Conservation (phyloP, 768 basidiomycete species). For the Boletus vinaceobasis region DNA sequence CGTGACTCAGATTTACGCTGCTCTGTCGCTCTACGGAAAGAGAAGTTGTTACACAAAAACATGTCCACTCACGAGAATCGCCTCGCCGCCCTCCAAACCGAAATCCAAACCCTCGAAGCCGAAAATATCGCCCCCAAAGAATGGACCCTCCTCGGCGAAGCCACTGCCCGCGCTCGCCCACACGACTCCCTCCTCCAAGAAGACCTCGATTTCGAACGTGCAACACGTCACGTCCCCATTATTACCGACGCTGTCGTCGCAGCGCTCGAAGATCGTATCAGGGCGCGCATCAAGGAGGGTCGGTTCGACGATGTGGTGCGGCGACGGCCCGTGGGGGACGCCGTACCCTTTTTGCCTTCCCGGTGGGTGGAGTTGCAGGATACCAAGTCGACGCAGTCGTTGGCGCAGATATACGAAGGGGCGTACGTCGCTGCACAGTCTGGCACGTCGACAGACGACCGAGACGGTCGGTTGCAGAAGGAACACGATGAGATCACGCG, state of each 20-base stretch:
- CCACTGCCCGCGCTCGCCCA: conserved; percentile 75
- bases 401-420: conserved; percentile 95
- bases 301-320: conserved; percentile 92
- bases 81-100: conserved; percentile 65
- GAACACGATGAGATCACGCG: conserved; percentile 86
- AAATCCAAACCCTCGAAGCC: conserved; percentile 79
- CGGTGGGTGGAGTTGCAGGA: conserved; percentile 87
- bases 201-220: conserved; percentile 92
- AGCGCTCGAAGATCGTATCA: conserved; percentile 86
- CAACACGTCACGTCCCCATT: conserved; percentile 80
- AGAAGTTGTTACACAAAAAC: not conserved
- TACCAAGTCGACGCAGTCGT: conserved; percentile 79
- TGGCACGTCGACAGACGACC: conserved; percentile 58
- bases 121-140: conserved; percentile 88
- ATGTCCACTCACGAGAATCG: conserved; percentile 61
- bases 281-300: conserved; percentile 77
- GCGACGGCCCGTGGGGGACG: conserved; percentile 61
- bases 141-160: conserved; percentile 93
- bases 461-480: conserved; percentile 83
- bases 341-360: conserved; percentile 89
- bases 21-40: not conserved
- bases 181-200: conserved; percentile 91
- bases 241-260: conserved; percentile 86
- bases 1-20: too few species aligned
- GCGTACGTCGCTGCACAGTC: conserved; percentile 74